Evolutionary conservation across 2,329 filamentous ascomycete species (phyloP).

Genomic region (Ramularia endophylla): DNA sequence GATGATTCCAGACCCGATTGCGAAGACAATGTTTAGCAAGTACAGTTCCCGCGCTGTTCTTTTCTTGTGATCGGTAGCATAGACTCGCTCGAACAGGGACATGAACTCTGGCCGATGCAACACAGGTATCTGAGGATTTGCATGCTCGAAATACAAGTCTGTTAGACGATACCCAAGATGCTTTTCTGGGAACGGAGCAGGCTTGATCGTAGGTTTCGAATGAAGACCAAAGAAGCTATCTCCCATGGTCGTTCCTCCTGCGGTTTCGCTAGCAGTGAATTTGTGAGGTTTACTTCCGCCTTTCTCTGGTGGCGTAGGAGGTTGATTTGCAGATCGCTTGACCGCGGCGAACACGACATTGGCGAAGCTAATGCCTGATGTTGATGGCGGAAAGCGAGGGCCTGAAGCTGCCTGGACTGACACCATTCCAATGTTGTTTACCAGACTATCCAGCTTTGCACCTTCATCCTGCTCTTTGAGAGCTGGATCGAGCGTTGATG

Average conservation of each 20-base stretch:
- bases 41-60: slow-evolving; percentile 80
- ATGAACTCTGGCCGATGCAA: slow-evolving; percentile 86
- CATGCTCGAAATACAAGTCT: slow-evolving; percentile 87
- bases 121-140: slow-evolving; percentile 92
- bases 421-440: slow-evolving; percentile 67
- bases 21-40: slow-evolving; percentile 93
- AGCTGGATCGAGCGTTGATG: slow-evolving; percentile 21
- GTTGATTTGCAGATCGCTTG: slow-evolving; percentile 61
- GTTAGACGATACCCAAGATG: slow-evolving; percentile 68
- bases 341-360: slow-evolving; percentile 91
- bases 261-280: slow-evolving; percentile 43
- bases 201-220: slow-evolving; percentile 79
- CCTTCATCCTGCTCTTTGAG: slow-evolving; percentile 48
- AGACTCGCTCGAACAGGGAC: slow-evolving; percentile 78
- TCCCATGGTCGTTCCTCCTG: slow-evolving; percentile 72
- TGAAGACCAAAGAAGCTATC: slow-evolving; percentile 98
- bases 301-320: slow-evolving; percentile 57
- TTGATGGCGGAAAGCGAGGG: slow-evolving; percentile 73
- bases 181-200: slow-evolving; percentile 74
- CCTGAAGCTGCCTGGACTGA: slow-evolving; percentile 74
- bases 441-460: slow-evolving; percentile 59
- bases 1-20: slow-evolving; percentile 90
- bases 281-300: slow-evolving; percentile 50
- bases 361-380: slow-evolving; percentile 89
- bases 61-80: slow-evolving; percentile 59